phyloP scores from a whole-genome alignment of 805 yeast species.

The Ogataea zsoltii region DNA sequence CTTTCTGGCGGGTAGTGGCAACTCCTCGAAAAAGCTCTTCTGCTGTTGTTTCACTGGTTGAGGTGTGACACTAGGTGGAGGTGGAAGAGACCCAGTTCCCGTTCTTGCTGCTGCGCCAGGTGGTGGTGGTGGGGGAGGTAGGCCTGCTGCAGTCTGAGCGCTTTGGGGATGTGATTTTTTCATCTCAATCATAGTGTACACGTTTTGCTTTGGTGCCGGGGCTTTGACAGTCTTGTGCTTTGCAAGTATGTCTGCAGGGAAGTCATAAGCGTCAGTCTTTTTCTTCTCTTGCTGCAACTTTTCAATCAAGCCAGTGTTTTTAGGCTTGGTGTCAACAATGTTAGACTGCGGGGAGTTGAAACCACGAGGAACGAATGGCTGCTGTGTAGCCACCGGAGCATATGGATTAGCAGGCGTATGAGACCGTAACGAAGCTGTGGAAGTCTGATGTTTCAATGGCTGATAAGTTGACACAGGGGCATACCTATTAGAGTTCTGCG shows the following conservation, averaged over 20 bases:
- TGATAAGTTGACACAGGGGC: slow-evolving; percentile 2
- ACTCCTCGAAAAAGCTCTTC: slow-evolving; percentile 59
- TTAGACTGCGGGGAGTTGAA: slow-evolving; percentile 6
- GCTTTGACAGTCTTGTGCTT: slow-evolving; percentile 40
- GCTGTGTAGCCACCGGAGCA: slow-evolving; percentile 1
- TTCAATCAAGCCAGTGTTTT: slow-evolving; percentile 18
- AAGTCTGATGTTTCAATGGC: not conserved
- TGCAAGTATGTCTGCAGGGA: slow-evolving; percentile 57
- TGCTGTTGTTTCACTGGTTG: slow-evolving; percentile 23
- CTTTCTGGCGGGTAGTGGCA: slow-evolving; percentile 40
- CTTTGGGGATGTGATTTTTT: slow-evolving; percentile 11
- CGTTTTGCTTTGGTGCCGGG: slow-evolving; percentile 33
- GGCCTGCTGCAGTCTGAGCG: not conserved
- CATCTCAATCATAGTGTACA: slow-evolving; percentile 31
- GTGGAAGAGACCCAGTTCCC: not conserved
- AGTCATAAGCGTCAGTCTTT: slow-evolving; percentile 77
- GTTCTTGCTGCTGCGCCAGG: slow-evolving; percentile 1
- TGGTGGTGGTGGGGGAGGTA: slow-evolving; percentile 10
- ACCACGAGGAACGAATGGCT: not conserved
- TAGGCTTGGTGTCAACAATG: not conserved
- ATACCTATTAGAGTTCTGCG: not conserved
- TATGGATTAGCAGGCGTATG: slow-evolving; percentile 3
- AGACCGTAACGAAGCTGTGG: not conserved
- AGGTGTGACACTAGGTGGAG: slow-evolving; percentile 12
- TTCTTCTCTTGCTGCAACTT: slow-evolving; percentile 50